phyloP scores from a whole-genome alignment of 768 basidiomycete genomes.

The Rhizopogon sp. region DNA sequence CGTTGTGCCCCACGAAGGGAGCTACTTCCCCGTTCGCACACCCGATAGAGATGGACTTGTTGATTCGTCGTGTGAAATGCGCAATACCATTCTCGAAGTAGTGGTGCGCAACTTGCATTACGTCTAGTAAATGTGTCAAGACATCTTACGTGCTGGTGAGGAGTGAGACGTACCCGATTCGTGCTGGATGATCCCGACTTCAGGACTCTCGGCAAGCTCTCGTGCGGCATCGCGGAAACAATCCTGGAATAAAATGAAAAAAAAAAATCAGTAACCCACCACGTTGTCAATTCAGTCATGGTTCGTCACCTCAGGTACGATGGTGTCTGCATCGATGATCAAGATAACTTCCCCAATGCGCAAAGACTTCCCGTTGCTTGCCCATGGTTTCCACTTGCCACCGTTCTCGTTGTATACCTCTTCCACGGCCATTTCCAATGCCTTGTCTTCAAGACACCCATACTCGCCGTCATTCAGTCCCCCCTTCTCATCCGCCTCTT shows the following conservation, averaged over 20 bases:
- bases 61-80: constrained; percentile 48
- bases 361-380: constrained; percentile 66
- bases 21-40: constrained; percentile 39
- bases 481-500: constrained; percentile 22
- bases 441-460: constrained; percentile 51
- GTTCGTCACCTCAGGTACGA: constrained; percentile 61
- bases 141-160: neutral
- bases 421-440: constrained; percentile 70
- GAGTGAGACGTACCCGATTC: constrained; percentile 50
- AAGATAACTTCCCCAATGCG: constrained; percentile 79
- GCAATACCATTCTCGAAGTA: constrained; percentile 45
- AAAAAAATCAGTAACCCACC: neutral
- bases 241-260: constrained; percentile 41
- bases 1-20: constrained; percentile 46
- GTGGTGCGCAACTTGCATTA: constrained; percentile 53
- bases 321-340: constrained; percentile 82
- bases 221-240: constrained; percentile 85
- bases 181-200: constrained; percentile 90
- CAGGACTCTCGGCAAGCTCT: constrained; percentile 74
- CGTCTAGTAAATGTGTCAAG: constrained; percentile 28
- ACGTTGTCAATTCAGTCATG: neutral
- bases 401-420: constrained; percentile 63
- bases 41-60: constrained; percentile 32
- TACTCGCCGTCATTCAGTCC: constrained; percentile 37
- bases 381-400: constrained; percentile 65